A percentile compares a stretch with the other conserved stretches of the same genome.
Conservation (phyloP, 2,329 filamentous ascomycete genomes). For the Sclerotinia subarctica region DNA sequence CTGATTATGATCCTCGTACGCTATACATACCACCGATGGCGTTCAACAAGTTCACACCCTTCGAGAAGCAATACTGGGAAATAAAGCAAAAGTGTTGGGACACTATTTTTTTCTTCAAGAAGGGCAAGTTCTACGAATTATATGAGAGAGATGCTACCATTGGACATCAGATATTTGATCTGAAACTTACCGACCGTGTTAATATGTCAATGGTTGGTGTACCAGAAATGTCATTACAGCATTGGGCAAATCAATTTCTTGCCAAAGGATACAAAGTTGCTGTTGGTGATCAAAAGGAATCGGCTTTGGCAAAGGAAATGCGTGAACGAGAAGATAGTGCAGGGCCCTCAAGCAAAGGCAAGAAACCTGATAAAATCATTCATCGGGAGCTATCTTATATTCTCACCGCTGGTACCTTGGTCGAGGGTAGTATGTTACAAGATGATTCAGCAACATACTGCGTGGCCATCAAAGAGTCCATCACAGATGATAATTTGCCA, state of each 20-base stretch:
- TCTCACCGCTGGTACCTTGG: conserved; percentile 85
- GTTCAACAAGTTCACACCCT: conserved; percentile 81
- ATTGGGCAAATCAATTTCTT: conserved; percentile 98
- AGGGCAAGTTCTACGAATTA: conserved; percentile 98
- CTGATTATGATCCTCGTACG: conserved; percentile 87
- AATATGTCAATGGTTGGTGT: conserved; percentile 99
- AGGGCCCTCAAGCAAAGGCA: conserved; percentile 22
- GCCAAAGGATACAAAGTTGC: conserved; percentile 98
- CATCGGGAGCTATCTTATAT: conserved; percentile 86
- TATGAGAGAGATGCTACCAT: conserved; percentile 98
- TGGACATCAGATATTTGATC: conserved; percentile 92
- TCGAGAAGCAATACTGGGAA: conserved; percentile 98
- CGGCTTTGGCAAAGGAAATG: conserved; percentile 95
- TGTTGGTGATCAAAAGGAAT: conserved; percentile 94
- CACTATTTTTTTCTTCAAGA: conserved; percentile 98
- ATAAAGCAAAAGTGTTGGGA: conserved; percentile 99
- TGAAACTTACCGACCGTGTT: conserved; percentile 95
- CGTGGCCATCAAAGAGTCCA: conserved; percentile 82
- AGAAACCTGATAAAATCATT: conserved; percentile 79
- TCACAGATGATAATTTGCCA: conserved; percentile 66
- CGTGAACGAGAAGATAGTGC: conserved; percentile 71
- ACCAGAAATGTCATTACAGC: conserved; percentile 88
- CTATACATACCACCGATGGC: conserved; percentile 83
- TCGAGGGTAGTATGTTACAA: conserved; percentile 95
- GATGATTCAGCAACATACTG: conserved; percentile 98